Conservation (phyloP, 163 green algal species). For the Scenedesmus sp. region DNA sequence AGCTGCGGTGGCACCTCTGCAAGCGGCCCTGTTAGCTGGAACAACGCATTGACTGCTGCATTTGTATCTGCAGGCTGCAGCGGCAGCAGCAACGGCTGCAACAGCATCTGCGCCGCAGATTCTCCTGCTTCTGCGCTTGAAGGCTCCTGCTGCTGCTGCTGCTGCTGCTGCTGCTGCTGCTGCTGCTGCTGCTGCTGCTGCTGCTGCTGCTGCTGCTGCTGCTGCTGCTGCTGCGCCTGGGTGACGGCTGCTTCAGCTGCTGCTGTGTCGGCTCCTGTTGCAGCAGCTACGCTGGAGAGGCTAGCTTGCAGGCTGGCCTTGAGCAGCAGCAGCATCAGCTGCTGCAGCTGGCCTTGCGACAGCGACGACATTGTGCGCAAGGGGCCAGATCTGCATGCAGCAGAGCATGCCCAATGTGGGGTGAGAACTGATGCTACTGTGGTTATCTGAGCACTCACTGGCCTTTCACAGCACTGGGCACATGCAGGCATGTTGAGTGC, state of each 20-base stretch:
- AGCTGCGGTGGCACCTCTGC: not conserved
- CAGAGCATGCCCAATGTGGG: not conserved
- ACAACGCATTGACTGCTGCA: not conserved
- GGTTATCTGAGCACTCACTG: not conserved
- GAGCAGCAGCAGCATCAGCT: conserved; percentile 23
- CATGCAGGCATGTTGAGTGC: no score
- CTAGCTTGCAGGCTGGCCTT: conserved; percentile 13
- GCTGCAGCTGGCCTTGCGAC: conserved; percentile 1
- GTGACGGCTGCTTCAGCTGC: not conserved
- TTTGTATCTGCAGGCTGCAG: conserved; percentile 20
- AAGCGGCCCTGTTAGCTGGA: not conserved
- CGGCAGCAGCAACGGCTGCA: not conserved
- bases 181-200: not conserved
- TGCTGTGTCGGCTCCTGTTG: not conserved
- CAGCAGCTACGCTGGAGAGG: not conserved
- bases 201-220: conserved; percentile 18
- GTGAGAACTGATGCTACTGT: not conserved
- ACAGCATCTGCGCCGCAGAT: not conserved
- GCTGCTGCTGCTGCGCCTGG: conserved; percentile 20
- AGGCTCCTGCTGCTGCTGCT: not conserved
- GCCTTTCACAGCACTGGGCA: no score
- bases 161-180: not conserved
- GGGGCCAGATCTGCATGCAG: not conserved
- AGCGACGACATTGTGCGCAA: not conserved
- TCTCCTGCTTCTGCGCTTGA: no score